A percentile compares a stretch with the other conserved stretches of the same genome.
Evolutionary conservation across 345 rosid genomes (phyloP).

Genomic region (Cardamine occulta): DNA sequence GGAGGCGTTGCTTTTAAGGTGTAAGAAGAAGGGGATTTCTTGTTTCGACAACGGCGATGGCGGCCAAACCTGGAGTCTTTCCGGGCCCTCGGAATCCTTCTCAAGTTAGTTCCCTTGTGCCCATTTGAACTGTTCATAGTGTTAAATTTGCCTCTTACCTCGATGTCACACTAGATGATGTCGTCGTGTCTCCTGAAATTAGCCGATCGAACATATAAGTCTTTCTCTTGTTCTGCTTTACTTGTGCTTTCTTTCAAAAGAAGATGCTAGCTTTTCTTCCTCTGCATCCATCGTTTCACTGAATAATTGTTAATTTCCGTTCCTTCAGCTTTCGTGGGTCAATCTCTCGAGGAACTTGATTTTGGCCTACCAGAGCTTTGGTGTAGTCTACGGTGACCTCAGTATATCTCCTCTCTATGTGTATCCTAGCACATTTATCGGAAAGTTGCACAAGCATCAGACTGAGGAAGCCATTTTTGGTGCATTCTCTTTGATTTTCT

Average conservation of each 20-base stretch:
- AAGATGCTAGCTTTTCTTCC: not conserved
- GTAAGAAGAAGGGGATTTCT: not conserved
- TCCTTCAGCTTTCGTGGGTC: slow-evolving; percentile 71
- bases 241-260: not conserved
- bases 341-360: slow-evolving; percentile 64
- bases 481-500: slow-evolving; percentile 85
- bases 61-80: slow-evolving; percentile 54
- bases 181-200: not conserved
- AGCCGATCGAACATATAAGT: not conserved
- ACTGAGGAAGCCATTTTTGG: slow-evolving; percentile 76
- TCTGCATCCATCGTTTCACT: slow-evolving; percentile 2
- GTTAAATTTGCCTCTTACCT: not conserved
- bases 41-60: not conserved
- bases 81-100: slow-evolving; percentile 45
- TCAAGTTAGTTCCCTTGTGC: slow-evolving; percentile 43
- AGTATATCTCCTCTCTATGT: slow-evolving; percentile 95
- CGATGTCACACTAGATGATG: not conserved
- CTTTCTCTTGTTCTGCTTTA: not conserved
- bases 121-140: not conserved
- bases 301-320: not conserved
- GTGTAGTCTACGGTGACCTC: slow-evolving; percentile 85
- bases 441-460: slow-evolving; percentile 56
- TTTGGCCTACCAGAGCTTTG: slow-evolving; percentile 90
- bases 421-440: slow-evolving; percentile 58
- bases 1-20: not conserved